Percentiles rank a stretch among this genome's conserved stretches.
Evolutionary conservation across 768 basidiomycete species (phyloP).

Genomic region (Coprinopsis strossmayeri): DNA sequence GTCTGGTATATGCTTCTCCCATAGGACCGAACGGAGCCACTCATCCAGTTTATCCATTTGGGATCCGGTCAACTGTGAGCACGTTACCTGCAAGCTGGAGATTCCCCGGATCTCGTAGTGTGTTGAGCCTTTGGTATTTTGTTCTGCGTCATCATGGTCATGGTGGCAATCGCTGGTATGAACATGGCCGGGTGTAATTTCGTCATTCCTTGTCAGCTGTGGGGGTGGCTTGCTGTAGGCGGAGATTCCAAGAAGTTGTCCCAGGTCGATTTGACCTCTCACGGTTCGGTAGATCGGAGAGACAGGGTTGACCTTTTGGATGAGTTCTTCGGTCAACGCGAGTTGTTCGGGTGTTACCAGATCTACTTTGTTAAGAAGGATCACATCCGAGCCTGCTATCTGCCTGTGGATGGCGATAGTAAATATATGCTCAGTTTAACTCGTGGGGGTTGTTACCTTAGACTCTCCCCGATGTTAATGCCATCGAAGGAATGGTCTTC

Average conservation of each 20-base stretch:
- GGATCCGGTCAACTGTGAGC: constrained; percentile 48
- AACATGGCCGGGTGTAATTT: constrained; percentile 14
- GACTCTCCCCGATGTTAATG: constrained; percentile 57
- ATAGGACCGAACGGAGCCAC: constrained; percentile 78
- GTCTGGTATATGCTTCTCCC: constrained; percentile 60
- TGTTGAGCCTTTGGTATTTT: constrained; percentile 27
- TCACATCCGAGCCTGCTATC: constrained; percentile 87
- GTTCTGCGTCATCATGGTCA: constrained; percentile 23
- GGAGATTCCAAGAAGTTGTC: constrained; percentile 69
- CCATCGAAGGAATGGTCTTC: constrained; percentile 60
- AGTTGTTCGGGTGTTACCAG: constrained; percentile 47
- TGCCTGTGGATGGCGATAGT: constrained; percentile 51
- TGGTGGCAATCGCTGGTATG: constrained; percentile 26
- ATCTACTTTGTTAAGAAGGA: constrained; percentile 90
- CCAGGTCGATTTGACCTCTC: constrained; percentile 67
- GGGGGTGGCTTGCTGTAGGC: constrained; percentile 57
- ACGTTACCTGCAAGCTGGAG: constrained; percentile 65
- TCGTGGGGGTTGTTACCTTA: constrained; percentile 45
- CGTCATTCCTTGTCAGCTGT: constrained; percentile 19
- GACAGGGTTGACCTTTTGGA: constrained; percentile 75
- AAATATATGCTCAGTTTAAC: neutral
- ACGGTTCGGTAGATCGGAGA: constrained; percentile 70
- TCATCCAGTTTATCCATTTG: constrained; percentile 56
- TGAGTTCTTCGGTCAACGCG: constrained; percentile 43
- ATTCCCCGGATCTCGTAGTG: constrained; percentile 81